phyloP scores from a whole-genome alignment of 805 yeast genomes.

The Barnettozyma californica region DNA sequence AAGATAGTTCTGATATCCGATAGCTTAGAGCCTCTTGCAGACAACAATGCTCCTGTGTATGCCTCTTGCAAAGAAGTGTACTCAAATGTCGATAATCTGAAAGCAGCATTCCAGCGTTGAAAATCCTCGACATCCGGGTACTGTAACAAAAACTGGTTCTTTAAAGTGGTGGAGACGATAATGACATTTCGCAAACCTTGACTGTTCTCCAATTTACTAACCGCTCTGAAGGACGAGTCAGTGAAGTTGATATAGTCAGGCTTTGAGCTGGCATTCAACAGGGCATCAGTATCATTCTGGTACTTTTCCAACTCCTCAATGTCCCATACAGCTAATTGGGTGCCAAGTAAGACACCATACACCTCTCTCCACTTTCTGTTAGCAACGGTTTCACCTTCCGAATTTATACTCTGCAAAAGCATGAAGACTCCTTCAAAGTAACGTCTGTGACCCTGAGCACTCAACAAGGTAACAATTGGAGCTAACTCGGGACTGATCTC shows the following conservation, averaged over 20 bases:
- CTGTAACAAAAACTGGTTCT: conserved; percentile 81
- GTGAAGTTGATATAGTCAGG: conserved; percentile 89
- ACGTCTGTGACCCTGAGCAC: conserved; percentile 71
- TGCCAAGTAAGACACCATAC: conserved; percentile 86
- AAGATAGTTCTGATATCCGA: conserved; percentile 83
- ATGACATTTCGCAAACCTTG: conserved; percentile 69
- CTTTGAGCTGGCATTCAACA: conserved; percentile 56
- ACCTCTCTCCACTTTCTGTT: conserved; percentile 89
- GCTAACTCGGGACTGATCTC: conserved; percentile 35
- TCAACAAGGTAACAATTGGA: conserved; percentile 69
- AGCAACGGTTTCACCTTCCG: conserved; percentile 77
- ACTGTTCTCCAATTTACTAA: conserved; percentile 55
- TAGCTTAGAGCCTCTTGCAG: conserved; percentile 84
- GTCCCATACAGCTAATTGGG: conserved; percentile 91
- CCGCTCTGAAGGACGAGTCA: conserved; percentile 80
- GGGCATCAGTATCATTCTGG: conserved; percentile 37
- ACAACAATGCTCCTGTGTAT: conserved; percentile 88
- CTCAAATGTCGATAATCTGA: conserved; percentile 77
- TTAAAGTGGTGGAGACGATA: conserved; percentile 85
- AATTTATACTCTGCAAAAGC: conserved; percentile 65
- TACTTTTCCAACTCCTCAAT: conserved; percentile 57
- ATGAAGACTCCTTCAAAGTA: conserved; percentile 73
- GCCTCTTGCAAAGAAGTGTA: conserved; percentile 85
- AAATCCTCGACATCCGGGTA: conserved; percentile 61
- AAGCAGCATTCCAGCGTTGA: conserved; percentile 75